Base-by-base conservation (phyloP, 139 green algal genomes). In the Yamagishiella unicocca region DNA sequence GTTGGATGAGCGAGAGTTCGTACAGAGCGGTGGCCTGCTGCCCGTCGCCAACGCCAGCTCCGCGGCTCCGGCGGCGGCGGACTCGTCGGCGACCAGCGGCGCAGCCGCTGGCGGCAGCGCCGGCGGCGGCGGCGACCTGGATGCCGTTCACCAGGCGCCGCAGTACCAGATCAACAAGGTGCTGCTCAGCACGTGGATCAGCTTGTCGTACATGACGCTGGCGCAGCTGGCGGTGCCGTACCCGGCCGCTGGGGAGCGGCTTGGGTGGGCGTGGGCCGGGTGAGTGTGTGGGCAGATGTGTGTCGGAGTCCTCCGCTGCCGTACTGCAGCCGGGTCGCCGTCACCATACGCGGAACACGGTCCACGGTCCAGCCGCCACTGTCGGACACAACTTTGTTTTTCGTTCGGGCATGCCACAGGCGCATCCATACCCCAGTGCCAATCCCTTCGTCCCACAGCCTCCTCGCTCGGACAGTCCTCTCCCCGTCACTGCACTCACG, bases 191-290 rank as follows among this genome's bases (percentile, higher is more conserved):
- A 82, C 86, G 35, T 96, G 92, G 93, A 84, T 96, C 35, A 91
- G 71, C 2, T 67, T 92, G 9, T 75, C 88, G 17, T 96, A 95
- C 81, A 94, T 96, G 72, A 85, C 92, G 12, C 88, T 93, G 45
- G 96, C 94, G 3, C 91, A 97, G 89, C 76, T 97, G 29, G 91
- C 91, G 17, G 92, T 95, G 22, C 92, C 90, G 37, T 96, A 96
- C 87, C 94, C 95, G 83, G 94, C 84, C 90, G 95, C 68, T 91
- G 90, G 24, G 80, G 53, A 42, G 25, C 42, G 46, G 43, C 31
- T 83, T 42, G 84, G 84, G 4, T 89, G 72, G 72, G 84, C 84
- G 8, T 89, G 71, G 71, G 84, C 72, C 0, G 84, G 84, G 55
- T 89, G 42, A 67, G 83, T 53, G 67, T 29, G 29, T 53, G 67